A percentile compares a stretch with the other conserved stretches of the same genome.
Conservation (phyloP, 2,329 filamentous ascomycete species). For the Iodosphaeria phyllophila region DNA sequence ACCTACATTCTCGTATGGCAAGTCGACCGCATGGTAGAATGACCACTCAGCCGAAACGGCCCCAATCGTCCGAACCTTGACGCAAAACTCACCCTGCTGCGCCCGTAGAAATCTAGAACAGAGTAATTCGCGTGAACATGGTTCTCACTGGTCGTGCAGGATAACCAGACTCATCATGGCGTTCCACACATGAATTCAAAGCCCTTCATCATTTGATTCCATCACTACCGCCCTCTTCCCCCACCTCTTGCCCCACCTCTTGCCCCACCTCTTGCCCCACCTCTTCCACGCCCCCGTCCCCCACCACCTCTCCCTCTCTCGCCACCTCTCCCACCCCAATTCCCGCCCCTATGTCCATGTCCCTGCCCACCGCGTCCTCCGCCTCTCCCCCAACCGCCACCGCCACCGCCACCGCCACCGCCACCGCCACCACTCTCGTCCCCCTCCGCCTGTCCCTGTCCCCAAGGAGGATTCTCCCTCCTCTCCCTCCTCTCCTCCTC, state of each 20-base stretch:
- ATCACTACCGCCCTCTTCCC: slow-evolving; percentile 1
- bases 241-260: slow-evolving; percentile 4
- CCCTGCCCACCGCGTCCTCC: too few species aligned
- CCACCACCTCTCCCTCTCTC: slow-evolving; percentile 18
- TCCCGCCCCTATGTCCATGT: slow-evolving; percentile 14
- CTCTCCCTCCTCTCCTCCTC: slow-evolving; percentile 48
- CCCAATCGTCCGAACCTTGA: too few species aligned
- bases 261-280: slow-evolving; percentile 5
- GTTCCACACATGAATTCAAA: not conserved
- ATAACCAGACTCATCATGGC: too few species aligned
- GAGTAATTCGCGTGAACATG: too few species aligned
- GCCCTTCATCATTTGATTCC: not conserved
- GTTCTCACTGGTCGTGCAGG: too few species aligned
- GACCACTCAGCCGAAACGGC: too few species aligned
- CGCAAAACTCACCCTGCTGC: too few species aligned
- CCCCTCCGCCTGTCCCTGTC: slow-evolving; percentile 20
- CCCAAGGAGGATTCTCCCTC: slow-evolving; percentile 39
- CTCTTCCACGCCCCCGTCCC: slow-evolving; percentile 9
- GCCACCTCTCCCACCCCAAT: slow-evolving; percentile 17
- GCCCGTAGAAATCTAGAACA: too few species aligned
- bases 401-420: slow-evolving; percentile 11
- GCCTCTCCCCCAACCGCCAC: too few species aligned
- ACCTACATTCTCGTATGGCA: too few species aligned
- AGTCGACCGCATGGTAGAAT: too few species aligned
- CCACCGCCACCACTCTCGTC: slow-evolving; percentile 6